Conservation (phyloP, 495 filamentous ascomycete genomes). For the Beverwykella pulmonaria region DNA sequence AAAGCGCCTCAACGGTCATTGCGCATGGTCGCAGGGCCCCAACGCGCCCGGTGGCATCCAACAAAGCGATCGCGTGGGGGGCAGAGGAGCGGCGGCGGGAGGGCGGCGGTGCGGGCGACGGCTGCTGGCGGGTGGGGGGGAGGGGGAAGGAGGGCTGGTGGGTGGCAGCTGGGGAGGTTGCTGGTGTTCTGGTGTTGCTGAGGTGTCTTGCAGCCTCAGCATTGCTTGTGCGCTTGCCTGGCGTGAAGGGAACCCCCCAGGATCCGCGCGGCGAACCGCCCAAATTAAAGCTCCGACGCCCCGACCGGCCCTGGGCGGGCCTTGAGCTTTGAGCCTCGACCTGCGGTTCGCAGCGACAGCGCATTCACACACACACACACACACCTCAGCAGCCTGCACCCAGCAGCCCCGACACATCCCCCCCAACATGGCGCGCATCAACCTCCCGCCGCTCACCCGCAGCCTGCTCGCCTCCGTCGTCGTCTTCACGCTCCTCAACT, state of each 20-base stretch:
- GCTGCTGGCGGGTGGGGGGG: background rate
- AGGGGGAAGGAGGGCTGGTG: background rate
- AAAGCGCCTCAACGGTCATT: constrained; percentile 55
- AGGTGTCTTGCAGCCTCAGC: background rate
- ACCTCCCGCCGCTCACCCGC: constrained; percentile 88
- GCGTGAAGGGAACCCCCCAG: too few relatives aligned
- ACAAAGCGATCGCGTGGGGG: background rate
- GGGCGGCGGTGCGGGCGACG: background rate
- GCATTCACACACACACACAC: too few relatives aligned
- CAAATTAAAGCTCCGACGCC: background rate
- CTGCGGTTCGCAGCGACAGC: too few relatives aligned
- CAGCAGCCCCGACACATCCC: background rate
- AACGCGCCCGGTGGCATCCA: constrained; percentile 6
- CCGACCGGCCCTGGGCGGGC: too few relatives aligned
- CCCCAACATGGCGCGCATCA: constrained; percentile 74
- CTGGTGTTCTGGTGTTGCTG: background rate
- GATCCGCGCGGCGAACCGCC: background rate
- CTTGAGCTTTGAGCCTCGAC: too few relatives aligned
- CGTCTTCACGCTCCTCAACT: constrained; percentile 78
- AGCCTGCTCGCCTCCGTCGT: constrained; percentile 73
- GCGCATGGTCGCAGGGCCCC: constrained; percentile 35
- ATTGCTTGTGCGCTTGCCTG: too few relatives aligned
- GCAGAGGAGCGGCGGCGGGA: constrained; percentile 3
- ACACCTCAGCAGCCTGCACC: too few relatives aligned
- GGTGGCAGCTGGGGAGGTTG: background rate